These are phyloP conservation scores for Zymoseptoria ardabiliae DNA, from an alignment of 2,329 filamentous ascomycete species.

Conservation along the genomic window DNA sequence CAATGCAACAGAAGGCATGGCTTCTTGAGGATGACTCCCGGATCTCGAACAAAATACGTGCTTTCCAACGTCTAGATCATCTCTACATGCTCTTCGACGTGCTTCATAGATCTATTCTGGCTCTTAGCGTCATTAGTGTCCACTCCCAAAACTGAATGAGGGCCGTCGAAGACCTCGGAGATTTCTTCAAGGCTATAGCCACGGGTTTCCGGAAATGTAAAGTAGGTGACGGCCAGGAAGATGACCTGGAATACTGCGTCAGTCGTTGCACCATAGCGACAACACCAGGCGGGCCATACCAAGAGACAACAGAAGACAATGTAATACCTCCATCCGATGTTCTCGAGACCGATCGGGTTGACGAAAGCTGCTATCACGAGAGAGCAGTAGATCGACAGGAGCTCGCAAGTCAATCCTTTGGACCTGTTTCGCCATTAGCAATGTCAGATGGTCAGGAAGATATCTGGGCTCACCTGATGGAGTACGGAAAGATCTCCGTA, in stretches of 20 bases:
- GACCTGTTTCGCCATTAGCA: slow-evolving; percentile 8
- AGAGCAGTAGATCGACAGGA: slow-evolving; percentile 22
- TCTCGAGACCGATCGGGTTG: slow-evolving; percentile 33
- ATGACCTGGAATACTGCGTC: slow-evolving; percentile 17
- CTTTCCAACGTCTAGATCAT: too few species aligned
- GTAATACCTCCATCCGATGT: slow-evolving; percentile 27
- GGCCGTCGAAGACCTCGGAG: slow-evolving; percentile 36
- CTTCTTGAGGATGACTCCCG: too few species aligned
- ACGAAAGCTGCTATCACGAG: slow-evolving; percentile 27
- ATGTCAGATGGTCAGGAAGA: background rate
- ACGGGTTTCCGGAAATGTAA: slow-evolving; percentile 26
- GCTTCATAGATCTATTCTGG: slow-evolving; percentile 7
- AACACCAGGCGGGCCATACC: slow-evolving; percentile 25
- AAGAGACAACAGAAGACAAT: slow-evolving; percentile 31
- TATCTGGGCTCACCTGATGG: background rate
- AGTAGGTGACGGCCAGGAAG: slow-evolving; percentile 20
- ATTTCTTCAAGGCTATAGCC: slow-evolving; percentile 37
- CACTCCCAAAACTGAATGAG: background rate
- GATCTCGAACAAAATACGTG: too few species aligned
- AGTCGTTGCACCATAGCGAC: too few species aligned
- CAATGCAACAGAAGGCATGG: too few species aligned
- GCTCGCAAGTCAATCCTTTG: slow-evolving; percentile 21
- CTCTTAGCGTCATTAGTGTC: slow-evolving; percentile 8
- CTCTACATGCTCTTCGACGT: slow-evolving; percentile 17
- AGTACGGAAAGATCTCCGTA: slow-evolving; percentile 20